Conservation (phyloP, 805 yeast species). For the Nakazawaea laoshanensis region DNA sequence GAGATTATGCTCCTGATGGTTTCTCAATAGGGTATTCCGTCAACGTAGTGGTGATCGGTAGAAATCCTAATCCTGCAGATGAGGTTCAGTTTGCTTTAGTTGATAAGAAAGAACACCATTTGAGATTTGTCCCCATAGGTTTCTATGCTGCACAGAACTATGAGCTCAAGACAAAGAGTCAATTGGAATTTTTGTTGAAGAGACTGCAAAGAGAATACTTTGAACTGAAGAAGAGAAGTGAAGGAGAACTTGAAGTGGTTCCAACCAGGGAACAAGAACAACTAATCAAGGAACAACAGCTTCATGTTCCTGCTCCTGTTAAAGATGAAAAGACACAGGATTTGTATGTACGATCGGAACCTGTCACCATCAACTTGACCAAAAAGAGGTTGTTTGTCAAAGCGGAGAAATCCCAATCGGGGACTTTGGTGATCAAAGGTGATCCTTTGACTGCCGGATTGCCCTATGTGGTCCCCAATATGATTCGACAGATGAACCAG, state of each 20-base stretch:
- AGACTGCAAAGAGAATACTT: slow-evolving; percentile 4
- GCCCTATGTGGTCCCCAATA: slow-evolving; percentile 10
- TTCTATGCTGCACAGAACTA: slow-evolving; percentile 9
- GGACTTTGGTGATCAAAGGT: neutral
- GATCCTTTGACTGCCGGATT: slow-evolving; percentile 6
- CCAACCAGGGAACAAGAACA: too few species aligned
- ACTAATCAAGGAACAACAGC: too few species aligned
- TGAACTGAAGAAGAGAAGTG: slow-evolving; percentile 2
- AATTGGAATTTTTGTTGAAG: slow-evolving; percentile 5
- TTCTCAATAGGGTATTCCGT: slow-evolving; percentile 40
- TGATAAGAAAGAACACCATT: slow-evolving; percentile 14
- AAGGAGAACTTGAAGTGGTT: too few species aligned
- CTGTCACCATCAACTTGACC: too few species aligned
- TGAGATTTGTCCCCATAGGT: slow-evolving; percentile 22
- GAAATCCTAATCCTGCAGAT: slow-evolving; percentile 17
- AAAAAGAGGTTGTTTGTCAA: too few species aligned
- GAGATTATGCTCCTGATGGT: slow-evolving; percentile 29
- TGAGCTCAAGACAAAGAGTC: slow-evolving; percentile 10
- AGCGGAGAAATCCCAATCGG: too few species aligned
- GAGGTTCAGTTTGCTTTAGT: slow-evolving; percentile 14
- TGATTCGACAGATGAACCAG: slow-evolving; percentile 5
- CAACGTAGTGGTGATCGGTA: slow-evolving; percentile 47
- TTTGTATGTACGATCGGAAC: too few species aligned
- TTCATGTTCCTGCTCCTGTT: too few species aligned
- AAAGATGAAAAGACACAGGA: too few species aligned